A percentile compares a stretch with the other conserved stretches of the same genome.
These are phyloP conservation scores for Saccharum hybrid DNA, from an alignment of 202 grass and related monocot species.

Conservation along the genomic window DNA sequence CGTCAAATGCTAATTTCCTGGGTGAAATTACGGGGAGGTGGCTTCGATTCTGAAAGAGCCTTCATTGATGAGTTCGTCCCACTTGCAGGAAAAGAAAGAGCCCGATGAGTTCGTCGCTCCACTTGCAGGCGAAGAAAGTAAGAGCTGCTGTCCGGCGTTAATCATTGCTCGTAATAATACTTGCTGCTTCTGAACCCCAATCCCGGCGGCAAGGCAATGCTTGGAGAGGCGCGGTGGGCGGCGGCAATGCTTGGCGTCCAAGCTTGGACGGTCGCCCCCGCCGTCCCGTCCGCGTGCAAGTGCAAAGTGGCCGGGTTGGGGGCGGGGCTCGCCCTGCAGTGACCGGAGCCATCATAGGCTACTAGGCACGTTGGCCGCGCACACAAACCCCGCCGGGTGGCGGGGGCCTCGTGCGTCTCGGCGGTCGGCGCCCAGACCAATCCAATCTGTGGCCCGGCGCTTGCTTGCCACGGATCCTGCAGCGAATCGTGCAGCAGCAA, in stretches of 20 bases:
- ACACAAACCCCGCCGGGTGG: background rate
- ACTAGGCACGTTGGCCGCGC: background rate
- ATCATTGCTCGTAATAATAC: background rate
- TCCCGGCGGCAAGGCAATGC: too few relatives aligned
- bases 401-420: background rate
- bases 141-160: background rate
- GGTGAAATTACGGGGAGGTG: background rate
- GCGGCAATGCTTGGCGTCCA: background rate
- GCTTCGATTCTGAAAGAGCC: background rate
- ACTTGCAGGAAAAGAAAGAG: background rate
- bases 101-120: background rate
- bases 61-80: background rate
- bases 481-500: constrained; percentile 31
- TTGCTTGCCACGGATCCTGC: constrained; percentile 35
- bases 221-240: too few relatives aligned
- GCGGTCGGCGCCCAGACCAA: constrained; percentile 18
- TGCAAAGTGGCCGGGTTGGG: too few relatives aligned
- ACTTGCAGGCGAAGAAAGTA: background rate
- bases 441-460: constrained; percentile 37
- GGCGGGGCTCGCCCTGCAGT: too few relatives aligned
- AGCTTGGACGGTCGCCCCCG: background rate
- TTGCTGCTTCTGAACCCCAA: background rate
- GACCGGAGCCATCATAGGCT: too few relatives aligned
- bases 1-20: too few relatives aligned
- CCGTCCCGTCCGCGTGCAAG: too few relatives aligned